phyloP scores from a whole-genome alignment of 768 basidiomycete genomes.

The Boletus pseudopeckii region DNA sequence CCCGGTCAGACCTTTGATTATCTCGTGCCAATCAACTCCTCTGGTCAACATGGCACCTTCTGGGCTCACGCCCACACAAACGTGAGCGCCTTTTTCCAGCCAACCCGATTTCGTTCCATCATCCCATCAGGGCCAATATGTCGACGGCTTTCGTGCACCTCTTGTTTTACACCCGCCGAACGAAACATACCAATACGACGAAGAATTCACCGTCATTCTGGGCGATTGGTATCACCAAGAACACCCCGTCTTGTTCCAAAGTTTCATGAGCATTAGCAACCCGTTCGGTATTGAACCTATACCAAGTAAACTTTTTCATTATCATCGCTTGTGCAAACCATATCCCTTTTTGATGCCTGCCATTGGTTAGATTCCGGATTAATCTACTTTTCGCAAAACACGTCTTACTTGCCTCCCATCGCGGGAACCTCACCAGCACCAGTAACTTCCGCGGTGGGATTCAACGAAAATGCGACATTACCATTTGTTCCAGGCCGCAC shows the following conservation, averaged over 20 bases:
- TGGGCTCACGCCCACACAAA: constrained; percentile 74
- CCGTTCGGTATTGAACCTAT: constrained; percentile 87
- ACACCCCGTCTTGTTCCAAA: constrained; percentile 55
- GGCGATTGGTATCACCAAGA: constrained; percentile 92
- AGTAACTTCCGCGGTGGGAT: constrained; percentile 63
- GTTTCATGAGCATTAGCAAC: constrained; percentile 70
- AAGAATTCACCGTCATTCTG: constrained; percentile 82
- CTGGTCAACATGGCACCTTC: constrained; percentile 75
- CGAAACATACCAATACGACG: constrained; percentile 77
- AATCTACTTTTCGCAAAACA: constrained; percentile 81
- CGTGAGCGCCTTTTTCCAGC: constrained; percentile 12
- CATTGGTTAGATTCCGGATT: constrained; percentile 60
- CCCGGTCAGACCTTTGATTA: constrained; percentile 70
- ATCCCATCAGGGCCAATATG: constrained; percentile 70
- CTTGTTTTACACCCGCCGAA: constrained; percentile 68
- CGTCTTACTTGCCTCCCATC: constrained; percentile 62
- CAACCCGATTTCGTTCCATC: background rate
- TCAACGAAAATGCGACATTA: constrained; percentile 84
- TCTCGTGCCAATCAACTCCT: constrained; percentile 62
- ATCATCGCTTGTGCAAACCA: background rate
- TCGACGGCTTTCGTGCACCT: constrained; percentile 89
- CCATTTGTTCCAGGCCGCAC: constrained; percentile 83
- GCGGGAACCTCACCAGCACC: constrained; percentile 42
- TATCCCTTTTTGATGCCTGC: background rate
- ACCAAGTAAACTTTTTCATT: constrained; percentile 49